Evolutionary conservation across 768 basidiomycete species (phyloP).

Genomic region (Russula virescens): DNA sequence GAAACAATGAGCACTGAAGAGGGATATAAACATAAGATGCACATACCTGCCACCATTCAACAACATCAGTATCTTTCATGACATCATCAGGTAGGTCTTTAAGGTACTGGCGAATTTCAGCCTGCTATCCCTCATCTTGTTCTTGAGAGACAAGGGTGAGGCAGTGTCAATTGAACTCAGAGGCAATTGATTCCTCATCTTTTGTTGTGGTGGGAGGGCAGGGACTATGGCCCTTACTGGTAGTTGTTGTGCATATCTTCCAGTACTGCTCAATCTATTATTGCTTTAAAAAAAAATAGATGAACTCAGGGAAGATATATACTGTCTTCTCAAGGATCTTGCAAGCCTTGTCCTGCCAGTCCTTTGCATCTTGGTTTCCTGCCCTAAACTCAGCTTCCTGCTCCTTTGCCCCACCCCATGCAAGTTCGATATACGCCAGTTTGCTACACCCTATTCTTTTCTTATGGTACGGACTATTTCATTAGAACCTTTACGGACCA

Average conservation of each 20-base stretch:
- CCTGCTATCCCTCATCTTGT: conserved; percentile 6
- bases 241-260: neutral
- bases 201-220: neutral
- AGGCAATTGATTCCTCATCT: neutral
- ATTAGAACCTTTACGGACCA: too few relatives aligned
- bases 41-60: conserved; percentile 2
- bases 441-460: too few relatives aligned
- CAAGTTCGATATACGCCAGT: too few relatives aligned
- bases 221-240: too few relatives aligned
- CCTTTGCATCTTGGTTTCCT: conserved; percentile 3
- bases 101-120: conserved; percentile 21
- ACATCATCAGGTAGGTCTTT: conserved; percentile 17
- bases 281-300: neutral
- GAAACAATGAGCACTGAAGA: too few relatives aligned
- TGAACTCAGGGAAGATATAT: neutral
- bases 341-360: conserved; percentile 13
- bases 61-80: conserved; percentile 18
- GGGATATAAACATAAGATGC: too few relatives aligned
- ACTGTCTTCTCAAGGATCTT: conserved; percentile 18
- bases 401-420: too few relatives aligned
- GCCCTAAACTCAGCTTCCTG: neutral
- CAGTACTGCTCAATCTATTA: neutral
- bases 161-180: neutral
- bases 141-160: neutral
- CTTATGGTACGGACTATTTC: too few relatives aligned